Base-by-base conservation (phyloP, 2,329 filamentous ascomycete species). In the Incumbomyces delicatus region DNA sequence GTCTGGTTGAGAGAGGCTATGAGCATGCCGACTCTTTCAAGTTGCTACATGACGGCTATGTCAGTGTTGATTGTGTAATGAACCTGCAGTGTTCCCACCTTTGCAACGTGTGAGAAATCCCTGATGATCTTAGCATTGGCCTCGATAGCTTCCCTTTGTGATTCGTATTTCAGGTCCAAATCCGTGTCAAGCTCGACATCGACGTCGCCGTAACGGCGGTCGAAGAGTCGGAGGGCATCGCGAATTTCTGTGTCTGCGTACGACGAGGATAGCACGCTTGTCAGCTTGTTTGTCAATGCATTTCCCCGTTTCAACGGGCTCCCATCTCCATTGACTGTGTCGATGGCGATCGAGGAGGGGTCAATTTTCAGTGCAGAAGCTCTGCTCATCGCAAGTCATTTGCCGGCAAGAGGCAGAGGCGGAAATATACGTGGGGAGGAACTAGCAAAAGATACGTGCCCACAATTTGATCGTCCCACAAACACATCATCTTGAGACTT, bases 171-270 rank as follows among this genome's bases (percentile, higher is more conserved):
- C 13, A 96, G 68, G 22, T 27, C 22, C 8, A 27, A 27, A 49
- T 86, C 82, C 5, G 90, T 80, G 43, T 92, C 77, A 2, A 81
- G 83, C 54, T 89, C 85, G 8, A 85, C 75, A 11, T 80, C 86
- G 61, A 94, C 95, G 46, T 75, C 70, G 12, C 88, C 64, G 1
- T 75, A 74, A 31, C 85, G 77, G 41, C 78, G 70, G 65, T 95
- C 90, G 16, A 96, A 70, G 1, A 92, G 78, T 44, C 77, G 72
- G 27, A 98, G 69, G 12, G 88, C 83, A 70, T 94, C 86, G 54
- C 87, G 80, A 56, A 96, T 94, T 56, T 95, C 90, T 4, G 86
- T 75, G 65, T 96, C 92, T 6, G 88, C 85, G 66, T 95, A 95
- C 0, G 90, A 95, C 2, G 87, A 83, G 3, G 92, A 95, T 41